Evolutionary conservation across 2,329 filamentous ascomycete species (phyloP).

Genomic region (Clonostachys chloroleuca): DNA sequence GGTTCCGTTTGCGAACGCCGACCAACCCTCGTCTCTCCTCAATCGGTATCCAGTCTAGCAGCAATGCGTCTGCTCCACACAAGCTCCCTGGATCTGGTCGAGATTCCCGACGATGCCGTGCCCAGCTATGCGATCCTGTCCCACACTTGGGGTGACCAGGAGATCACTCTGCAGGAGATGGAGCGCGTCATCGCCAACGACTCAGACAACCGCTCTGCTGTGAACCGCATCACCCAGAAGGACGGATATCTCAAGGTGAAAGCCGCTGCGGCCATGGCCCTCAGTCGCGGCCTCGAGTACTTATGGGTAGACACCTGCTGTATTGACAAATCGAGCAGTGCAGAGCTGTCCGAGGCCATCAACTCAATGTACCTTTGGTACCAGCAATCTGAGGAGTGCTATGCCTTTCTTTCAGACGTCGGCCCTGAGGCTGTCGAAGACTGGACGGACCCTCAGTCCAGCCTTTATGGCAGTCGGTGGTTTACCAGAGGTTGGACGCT

Average conservation of each 20-base stretch:
- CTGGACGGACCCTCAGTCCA: neutral
- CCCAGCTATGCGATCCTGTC: constrained; percentile 22
- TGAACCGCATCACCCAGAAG: neutral
- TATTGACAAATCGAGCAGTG: constrained; percentile 15
- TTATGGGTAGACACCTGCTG: constrained; percentile 19
- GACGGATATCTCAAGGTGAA: neutral
- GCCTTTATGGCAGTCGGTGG: constrained; percentile 8
- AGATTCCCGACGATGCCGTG: constrained; percentile 5
- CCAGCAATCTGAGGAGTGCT: constrained; percentile 12
- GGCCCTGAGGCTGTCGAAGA: neutral
- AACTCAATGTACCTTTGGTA: constrained; percentile 20
- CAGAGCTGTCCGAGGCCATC: constrained; percentile 16
- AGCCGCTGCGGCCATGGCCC: neutral
- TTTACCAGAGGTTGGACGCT: constrained; percentile 17
- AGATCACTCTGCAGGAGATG: constrained; percentile 18
- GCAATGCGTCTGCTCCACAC: constrained; percentile 15
- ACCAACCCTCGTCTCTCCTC: no score
- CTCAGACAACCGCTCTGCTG: neutral
- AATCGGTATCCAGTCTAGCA: neutral
- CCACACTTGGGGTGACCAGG: constrained; percentile 17
- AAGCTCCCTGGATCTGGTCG: constrained; percentile 7
- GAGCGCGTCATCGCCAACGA: neutral
- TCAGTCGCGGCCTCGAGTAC: neutral
- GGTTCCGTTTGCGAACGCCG: no score
- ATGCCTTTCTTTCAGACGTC: constrained; percentile 12